Evolutionary conservation across 345 rosid genomes (phyloP).

Genomic region (Tarenaya hassleriana): DNA sequence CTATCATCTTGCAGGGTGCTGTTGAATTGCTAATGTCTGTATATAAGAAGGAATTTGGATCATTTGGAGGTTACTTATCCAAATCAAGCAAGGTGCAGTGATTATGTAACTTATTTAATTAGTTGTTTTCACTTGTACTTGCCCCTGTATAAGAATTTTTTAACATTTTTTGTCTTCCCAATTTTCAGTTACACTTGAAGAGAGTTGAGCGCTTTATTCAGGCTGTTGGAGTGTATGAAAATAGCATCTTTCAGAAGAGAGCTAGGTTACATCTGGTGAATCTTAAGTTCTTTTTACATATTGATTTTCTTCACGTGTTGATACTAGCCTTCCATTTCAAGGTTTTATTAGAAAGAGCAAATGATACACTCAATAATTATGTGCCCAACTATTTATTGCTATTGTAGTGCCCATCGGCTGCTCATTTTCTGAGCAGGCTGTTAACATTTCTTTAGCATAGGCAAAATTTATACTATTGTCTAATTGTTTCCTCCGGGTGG

Average conservation of each 20-base stretch:
- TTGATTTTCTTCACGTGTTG: conserved; percentile 1
- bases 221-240: conserved; percentile 80
- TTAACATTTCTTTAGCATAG: neutral
- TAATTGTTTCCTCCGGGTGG: conserved; percentile 1
- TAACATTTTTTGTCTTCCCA: conserved; percentile 10
- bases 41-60: conserved; percentile 73
- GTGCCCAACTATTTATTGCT: neutral
- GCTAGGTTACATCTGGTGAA: conserved; percentile 62
- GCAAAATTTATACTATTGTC: neutral
- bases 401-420: neutral
- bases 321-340: conserved; percentile 10
- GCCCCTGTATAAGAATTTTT: too few species aligned
- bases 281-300: conserved; percentile 6
- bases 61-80: conserved; percentile 62
- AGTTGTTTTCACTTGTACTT: too few species aligned
- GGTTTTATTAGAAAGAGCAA: conserved; percentile 12
- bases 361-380: conserved; percentile 1
- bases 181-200: conserved; percentile 59
- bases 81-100: conserved; percentile 62
- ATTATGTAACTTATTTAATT: neutral
- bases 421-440: neutral
- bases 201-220: conserved; percentile 84
- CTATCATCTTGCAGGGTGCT: conserved; percentile 62
- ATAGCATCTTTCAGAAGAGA: conserved; percentile 80
- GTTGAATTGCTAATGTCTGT: conserved; percentile 76